A percentile compares a stretch with the other conserved stretches of the same genome.
Evolutionary conservation across 768 basidiomycete species (phyloP).

Genomic region (Tulasnella sp.): DNA sequence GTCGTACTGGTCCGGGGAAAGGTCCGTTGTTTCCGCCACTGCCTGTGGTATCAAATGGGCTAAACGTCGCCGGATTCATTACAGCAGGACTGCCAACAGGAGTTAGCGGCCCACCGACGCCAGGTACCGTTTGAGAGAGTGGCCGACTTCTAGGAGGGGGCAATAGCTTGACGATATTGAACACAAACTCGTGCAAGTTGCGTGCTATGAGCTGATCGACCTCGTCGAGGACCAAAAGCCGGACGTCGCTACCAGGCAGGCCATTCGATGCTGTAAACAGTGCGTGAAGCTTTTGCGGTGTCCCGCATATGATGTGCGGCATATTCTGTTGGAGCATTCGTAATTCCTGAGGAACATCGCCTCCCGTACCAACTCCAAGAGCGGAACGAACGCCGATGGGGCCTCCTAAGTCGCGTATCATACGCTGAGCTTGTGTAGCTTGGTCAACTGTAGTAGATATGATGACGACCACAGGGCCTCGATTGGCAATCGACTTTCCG

Average conservation of each 20-base stretch:
- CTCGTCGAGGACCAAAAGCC: constrained; percentile 93
- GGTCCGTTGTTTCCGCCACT: constrained; percentile 20
- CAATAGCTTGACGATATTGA: constrained; percentile 85
- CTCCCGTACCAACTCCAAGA: constrained; percentile 76
- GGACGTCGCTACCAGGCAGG: constrained; percentile 75
- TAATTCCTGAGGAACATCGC: constrained; percentile 67
- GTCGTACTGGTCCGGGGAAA: constrained; percentile 22
- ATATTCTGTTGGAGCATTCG: constrained; percentile 83
- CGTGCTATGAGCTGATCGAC: constrained; percentile 97
- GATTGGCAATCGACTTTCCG: constrained; percentile 51
- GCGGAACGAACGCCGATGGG: constrained; percentile 90
- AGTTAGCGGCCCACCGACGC: constrained; percentile 35
- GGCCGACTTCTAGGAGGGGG: constrained; percentile 78
- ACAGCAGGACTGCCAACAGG: constrained; percentile 31
- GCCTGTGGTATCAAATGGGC: constrained; percentile 33
- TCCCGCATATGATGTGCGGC: constrained; percentile 94
- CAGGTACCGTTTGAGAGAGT: constrained; percentile 40
- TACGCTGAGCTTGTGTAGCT: constrained; percentile 92
- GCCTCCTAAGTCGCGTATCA: constrained; percentile 91
- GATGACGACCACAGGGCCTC: constrained; percentile 86
- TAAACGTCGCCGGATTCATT: constrained; percentile 30
- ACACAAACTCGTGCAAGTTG: constrained; percentile 92
- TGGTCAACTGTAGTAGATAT: constrained; percentile 98
- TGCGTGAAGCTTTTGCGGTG: constrained; percentile 92
- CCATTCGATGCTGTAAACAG: constrained; percentile 60